Percentiles rank a stretch among this genome's conserved stretches.
Evolutionary conservation across 2,329 filamentous ascomycete species (phyloP).

Genomic region (Aspergillus sp.): DNA sequence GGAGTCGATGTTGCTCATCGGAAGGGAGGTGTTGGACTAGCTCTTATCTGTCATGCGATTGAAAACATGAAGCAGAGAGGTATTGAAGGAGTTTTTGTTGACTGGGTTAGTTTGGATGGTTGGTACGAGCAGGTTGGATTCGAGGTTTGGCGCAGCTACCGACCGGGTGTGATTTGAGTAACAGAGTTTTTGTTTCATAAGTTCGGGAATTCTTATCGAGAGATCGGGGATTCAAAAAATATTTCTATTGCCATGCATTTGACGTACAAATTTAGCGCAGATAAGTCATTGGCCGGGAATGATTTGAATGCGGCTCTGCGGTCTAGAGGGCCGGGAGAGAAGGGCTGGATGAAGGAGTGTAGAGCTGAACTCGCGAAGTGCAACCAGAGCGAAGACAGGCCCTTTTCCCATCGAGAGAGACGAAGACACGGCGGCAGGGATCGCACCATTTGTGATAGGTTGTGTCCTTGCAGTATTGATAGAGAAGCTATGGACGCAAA

Average conservation of each 20-base stretch:
- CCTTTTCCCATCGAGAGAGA: no score
- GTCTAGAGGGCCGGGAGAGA: no score
- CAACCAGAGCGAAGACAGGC: background rate
- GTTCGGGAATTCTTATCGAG: background rate
- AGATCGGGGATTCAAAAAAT: background rate
- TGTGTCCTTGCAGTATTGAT: background rate
- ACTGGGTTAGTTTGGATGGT: constrained; percentile 38
- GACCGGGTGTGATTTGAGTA: constrained; percentile 20
- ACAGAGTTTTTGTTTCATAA: background rate
- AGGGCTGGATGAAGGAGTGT: no score
- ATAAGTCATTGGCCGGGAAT: no score
- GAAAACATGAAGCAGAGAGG: constrained; percentile 38
- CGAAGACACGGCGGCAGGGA: no score
- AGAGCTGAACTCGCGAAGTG: no score
- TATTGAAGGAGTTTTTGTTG: constrained; percentile 39
- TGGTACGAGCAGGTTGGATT: constrained; percentile 43
- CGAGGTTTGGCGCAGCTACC: constrained; percentile 34
- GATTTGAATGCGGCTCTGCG: no score
- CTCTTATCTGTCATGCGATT: constrained; percentile 38
- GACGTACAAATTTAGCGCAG: no score
- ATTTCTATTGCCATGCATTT: background rate
- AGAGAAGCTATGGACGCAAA: background rate
- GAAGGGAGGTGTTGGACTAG: constrained; percentile 36
- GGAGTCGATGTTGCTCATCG: constrained; percentile 35
- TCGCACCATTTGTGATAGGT: no score